Base-by-base conservation (phyloP, 1,139 yeast species). In the Debaryomyces subglobosus region DNA sequence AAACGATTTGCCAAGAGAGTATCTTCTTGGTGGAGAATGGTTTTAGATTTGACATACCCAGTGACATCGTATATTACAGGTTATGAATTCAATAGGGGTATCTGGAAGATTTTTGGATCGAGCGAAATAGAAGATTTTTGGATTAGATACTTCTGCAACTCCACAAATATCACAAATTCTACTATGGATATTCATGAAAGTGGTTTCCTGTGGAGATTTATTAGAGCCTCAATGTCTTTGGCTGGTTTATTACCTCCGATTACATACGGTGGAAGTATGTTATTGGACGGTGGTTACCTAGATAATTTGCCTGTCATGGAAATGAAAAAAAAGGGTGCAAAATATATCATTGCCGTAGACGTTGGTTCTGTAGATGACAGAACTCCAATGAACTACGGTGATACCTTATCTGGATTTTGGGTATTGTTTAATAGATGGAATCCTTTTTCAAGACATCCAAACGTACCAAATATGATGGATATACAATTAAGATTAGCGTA, bases 91-190 rank as follows among this genome's bases (percentile, higher is more conserved):
- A 94, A 94, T 65, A 78, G 98, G 57, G 98, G 99, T 43, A 84
- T 94, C 16, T 94, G 98, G 97, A 94, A 94, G 64, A 82, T 90
- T 0, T 88, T 94, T 70, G 98, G 98, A 0, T 95, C 90, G 54
- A 78, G 86, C 20, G 86, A 96, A 59, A 89, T 94, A 55, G 99
- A 94, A 62, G 99, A 94, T 64, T 92, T 94, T 64, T 94, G 99
- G 99, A 78, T 94, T 50, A 84, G 81, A 52, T 94, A 83, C 62
- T 94, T 82, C 62, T 85, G 95, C 61, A 94, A 94, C 62, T 89
- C 98, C 0, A 94, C 99, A n/a, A 94, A 94, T 62, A 89, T 94
- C 49, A 94, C 99, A 3, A 90, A 91, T 56, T 92, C 97, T 0
- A 82, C 92, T 16, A 95, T 94, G 96, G 99, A 94, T 58, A 83